These are phyloP conservation scores for Ceratopteris richardii DNA, from an alignment of 75 land plant species.

Conservation along the genomic window DNA sequence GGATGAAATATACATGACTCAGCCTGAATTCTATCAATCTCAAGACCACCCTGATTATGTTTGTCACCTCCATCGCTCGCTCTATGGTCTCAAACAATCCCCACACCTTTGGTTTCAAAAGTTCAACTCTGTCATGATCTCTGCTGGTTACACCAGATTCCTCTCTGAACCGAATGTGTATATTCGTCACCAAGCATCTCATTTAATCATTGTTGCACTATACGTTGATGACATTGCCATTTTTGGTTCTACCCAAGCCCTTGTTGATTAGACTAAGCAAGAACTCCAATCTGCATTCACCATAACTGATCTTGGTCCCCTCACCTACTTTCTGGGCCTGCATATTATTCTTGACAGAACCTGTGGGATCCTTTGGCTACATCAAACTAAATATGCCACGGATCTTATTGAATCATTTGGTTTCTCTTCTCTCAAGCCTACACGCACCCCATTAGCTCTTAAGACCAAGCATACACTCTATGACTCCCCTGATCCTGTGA, in stretches of 20 bases:
- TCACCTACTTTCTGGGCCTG: slow-evolving; percentile 16
- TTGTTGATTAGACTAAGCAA: slow-evolving; percentile 8
- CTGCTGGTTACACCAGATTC: neutral
- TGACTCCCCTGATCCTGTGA: slow-evolving; percentile 9
- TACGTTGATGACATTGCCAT: slow-evolving; percentile 37
- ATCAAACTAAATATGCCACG: slow-evolving; percentile 21
- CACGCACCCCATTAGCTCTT: slow-evolving; percentile 3
- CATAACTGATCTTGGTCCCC: slow-evolving; percentile 23
- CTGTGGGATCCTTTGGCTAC: slow-evolving; percentile 11
- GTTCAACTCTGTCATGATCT: neutral
- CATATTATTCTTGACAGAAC: slow-evolving; percentile 17
- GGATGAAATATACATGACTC: slow-evolving; percentile 14
- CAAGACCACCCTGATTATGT: neutral
- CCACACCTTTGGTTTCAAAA: neutral
- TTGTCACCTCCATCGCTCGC: neutral
- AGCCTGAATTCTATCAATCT: too few relatives aligned
- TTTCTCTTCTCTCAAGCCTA: neutral
- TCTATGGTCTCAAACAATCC: too few relatives aligned
- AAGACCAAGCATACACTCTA: slow-evolving; percentile 1
- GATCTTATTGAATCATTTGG: slow-evolving; percentile 16
- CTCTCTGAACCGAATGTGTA: neutral
- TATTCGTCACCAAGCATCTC: neutral
- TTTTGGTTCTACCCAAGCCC: slow-evolving; percentile 9
- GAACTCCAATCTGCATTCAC: slow-evolving; percentile 12
- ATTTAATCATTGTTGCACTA: slow-evolving; percentile 12